A percentile compares a stretch with the other conserved stretches of the same genome.
phyloP scores from a whole-genome alignment of 371 early-diverging fungal genomes.

The Mortierella sp. region DNA sequence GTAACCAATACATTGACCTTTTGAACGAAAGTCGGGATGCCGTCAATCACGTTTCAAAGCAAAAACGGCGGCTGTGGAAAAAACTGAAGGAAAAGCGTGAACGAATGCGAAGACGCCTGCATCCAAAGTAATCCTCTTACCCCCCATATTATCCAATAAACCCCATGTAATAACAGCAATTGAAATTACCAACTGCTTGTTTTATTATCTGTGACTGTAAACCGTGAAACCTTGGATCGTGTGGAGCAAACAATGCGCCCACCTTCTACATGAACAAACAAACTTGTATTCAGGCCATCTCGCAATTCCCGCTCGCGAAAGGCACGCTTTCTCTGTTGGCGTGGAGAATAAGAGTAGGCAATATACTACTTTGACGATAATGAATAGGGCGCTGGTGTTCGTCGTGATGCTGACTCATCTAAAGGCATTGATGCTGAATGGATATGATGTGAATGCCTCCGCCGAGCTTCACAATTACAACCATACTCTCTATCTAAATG shows the following conservation, averaged over 20 bases:
- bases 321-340: too few relatives aligned
- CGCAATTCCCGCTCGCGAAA: too few relatives aligned
- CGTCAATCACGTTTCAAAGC: constrained; percentile 50
- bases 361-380: too few relatives aligned
- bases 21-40: constrained; percentile 50
- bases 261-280: too few relatives aligned
- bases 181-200: background rate
- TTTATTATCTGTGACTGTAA: background rate
- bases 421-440: too few relatives aligned
- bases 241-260: too few relatives aligned
- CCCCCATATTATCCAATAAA: background rate
- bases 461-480: background rate
- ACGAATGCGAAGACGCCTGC: constrained; percentile 28
- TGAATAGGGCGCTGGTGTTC: too few relatives aligned
- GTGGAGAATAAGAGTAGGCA: too few relatives aligned
- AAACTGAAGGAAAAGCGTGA: constrained; percentile 51
- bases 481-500: background rate
- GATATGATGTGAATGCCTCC: too few relatives aligned
- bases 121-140: constrained; percentile 17
- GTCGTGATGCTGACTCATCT: too few relatives aligned
- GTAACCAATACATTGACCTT: constrained; percentile 53
- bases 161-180: background rate
- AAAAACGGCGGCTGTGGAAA: constrained; percentile 44
- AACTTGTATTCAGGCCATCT: too few relatives aligned
- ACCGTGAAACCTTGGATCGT: background rate